Evolutionary conservation across 495 filamentous ascomycete species (phyloP).

Genomic region (Cudoniella acicularis): DNA sequence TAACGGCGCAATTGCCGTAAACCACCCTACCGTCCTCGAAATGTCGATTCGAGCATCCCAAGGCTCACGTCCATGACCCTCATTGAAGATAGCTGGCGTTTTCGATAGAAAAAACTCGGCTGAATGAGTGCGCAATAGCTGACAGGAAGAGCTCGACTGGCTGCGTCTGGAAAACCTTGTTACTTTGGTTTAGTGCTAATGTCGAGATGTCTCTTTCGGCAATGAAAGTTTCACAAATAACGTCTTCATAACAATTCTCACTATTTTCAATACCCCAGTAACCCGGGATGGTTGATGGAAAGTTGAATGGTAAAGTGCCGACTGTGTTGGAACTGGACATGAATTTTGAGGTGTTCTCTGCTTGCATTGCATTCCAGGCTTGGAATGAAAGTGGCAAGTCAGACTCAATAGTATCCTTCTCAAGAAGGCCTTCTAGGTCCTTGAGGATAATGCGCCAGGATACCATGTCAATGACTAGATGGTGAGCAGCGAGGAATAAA

Average conservation of each 20-base stretch:
- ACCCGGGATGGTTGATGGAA: constrained; percentile 30
- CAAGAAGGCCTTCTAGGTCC: constrained; percentile 60
- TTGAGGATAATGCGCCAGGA: constrained; percentile 67
- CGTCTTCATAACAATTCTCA: constrained; percentile 47
- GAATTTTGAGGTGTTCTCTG: constrained; percentile 24
- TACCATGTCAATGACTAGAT: constrained; percentile 64
- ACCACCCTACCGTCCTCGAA: constrained; percentile 59
- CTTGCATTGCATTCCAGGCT: constrained; percentile 53
- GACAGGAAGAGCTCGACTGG: constrained; percentile 51
- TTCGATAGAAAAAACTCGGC: constrained; percentile 29
- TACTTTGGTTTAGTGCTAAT: constrained; percentile 40
- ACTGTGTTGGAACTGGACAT: not conserved
- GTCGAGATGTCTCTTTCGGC: constrained; percentile 40
- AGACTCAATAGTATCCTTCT: constrained; percentile 41
- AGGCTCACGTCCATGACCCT: constrained; percentile 54
- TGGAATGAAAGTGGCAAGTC: constrained; percentile 56
- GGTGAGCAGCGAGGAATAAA: constrained; percentile 64
- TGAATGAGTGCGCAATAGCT: constrained; percentile 49
- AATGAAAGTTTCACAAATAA: constrained; percentile 41
- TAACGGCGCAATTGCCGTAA: constrained; percentile 53
- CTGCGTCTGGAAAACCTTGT: constrained; percentile 45
- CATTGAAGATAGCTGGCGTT: constrained; percentile 34
- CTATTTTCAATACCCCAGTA: constrained; percentile 49
- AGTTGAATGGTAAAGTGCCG: not conserved
- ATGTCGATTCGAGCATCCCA: constrained; percentile 51